phyloP scores from a whole-genome alignment of 306 rosid genomes.

The Cucumis hystrix region DNA sequence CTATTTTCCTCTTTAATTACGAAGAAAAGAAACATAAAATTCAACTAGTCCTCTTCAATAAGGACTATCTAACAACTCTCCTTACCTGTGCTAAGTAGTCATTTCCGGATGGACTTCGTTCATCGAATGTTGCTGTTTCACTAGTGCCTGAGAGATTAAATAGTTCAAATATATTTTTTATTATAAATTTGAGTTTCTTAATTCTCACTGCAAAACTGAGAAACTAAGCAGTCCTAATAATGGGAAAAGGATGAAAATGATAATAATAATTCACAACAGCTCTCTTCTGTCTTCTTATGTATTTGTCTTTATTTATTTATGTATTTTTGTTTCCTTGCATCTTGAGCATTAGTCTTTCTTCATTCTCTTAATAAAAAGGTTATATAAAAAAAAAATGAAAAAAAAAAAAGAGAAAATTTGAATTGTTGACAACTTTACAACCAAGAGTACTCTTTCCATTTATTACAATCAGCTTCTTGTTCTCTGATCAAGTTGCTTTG shows the following conservation, averaged over 20 bases:
- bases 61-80: background rate
- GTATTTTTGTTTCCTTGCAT: no score
- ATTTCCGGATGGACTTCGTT: slow-evolving; percentile 76
- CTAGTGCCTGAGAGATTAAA: slow-evolving; percentile 42
- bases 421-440: background rate
- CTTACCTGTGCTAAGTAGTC: slow-evolving; percentile 92
- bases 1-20: background rate
- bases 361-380: no score
- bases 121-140: slow-evolving; percentile 67
- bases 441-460: background rate
- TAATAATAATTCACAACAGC: background rate
- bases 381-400: no score
- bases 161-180: background rate
- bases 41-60: background rate
- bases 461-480: background rate
- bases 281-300: background rate
- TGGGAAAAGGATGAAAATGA: background rate
- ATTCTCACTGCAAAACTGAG: background rate
- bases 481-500: background rate
- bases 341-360: no score
- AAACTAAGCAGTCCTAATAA: background rate
- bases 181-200: background rate
- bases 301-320: no score
- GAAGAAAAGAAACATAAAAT: background rate
- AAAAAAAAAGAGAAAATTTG: background rate